Percentiles rank a stretch among this genome's conserved stretches.
phyloP scores from a whole-genome alignment of 2,329 filamentous ascomycete genomes.

The Paecilomyces formosus region DNA sequence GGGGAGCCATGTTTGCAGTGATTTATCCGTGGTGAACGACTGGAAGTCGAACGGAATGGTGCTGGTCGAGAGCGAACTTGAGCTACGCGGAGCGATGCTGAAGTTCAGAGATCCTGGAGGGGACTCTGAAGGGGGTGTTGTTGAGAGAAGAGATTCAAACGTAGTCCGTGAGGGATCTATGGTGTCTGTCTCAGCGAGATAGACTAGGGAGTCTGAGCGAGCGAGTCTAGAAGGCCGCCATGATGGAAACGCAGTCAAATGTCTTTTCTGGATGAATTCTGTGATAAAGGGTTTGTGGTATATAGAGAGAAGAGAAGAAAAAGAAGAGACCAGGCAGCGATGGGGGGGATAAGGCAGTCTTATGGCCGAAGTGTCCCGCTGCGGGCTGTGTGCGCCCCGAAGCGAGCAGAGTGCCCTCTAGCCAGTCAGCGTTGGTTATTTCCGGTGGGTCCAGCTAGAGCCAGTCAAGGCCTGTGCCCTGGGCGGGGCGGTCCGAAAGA shows the following conservation, averaged over 20 bases:
- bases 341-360: slow-evolving; percentile 32
- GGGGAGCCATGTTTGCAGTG: slow-evolving; percentile 41
- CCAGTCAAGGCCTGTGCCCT: slow-evolving; percentile 16
- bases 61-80: slow-evolving; percentile 28
- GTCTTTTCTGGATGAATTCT: slow-evolving; percentile 3
- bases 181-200: slow-evolving; percentile 32
- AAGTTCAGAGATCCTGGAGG: slow-evolving; percentile 41
- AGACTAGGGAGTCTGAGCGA: slow-evolving; percentile 20
- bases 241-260: slow-evolving; percentile 17
- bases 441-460: neutral
- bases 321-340: slow-evolving; percentile 27
- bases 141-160: slow-evolving; percentile 19
- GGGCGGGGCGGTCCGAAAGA: slow-evolving; percentile 4
- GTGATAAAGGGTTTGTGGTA: slow-evolving; percentile 2
- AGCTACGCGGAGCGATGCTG: slow-evolving; percentile 35
- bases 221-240: slow-evolving; percentile 33
- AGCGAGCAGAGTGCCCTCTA: neutral
- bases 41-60: slow-evolving; percentile 35
- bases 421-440: neutral
- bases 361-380: too few species aligned
- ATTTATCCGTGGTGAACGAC: slow-evolving; percentile 44
- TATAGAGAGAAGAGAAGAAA: slow-evolving; percentile 6
- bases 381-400: slow-evolving; percentile 10
- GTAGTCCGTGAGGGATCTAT: slow-evolving; percentile 29
- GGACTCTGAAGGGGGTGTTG: slow-evolving; percentile 31